Base-by-base conservation (phyloP, 164 flowering plant genomes). In the Berberis vulgaris region DNA sequence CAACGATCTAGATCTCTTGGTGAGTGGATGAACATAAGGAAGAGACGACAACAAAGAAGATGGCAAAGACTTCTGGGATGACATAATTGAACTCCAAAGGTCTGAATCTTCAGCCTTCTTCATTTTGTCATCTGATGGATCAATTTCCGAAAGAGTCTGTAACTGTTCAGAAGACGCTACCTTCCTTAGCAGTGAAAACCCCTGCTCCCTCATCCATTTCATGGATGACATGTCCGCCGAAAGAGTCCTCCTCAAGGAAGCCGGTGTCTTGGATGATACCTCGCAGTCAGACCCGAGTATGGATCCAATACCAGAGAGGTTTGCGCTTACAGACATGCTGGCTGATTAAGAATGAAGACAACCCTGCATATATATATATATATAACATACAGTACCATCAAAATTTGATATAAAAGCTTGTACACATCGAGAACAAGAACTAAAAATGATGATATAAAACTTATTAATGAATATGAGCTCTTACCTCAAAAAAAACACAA, bases 171-270 rank as follows among this genome's bases (percentile, higher is more conserved):
- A 65, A 4, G 83, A 79, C 1, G 77, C 79, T 10, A 66, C 73
- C 74, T 73, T 80, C 64, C 77, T 82, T 62, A 80, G 42, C n/a
- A 75, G 72, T 12, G 75, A 65, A 42, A 76, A 45, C 9, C 77
- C 77, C 54, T 78, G 46, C 50, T 81, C 80, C 1, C 74, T 46
- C 6, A 77, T 54, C 86, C 88, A 87, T 71, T 73, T 73, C 73
- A 74, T 81, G 44, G 89, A 83, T 11, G 88, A 81, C 88, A 83
- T 85, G 61, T 87, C 89, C 0, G 90, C 86, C 0, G 94, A 87
- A 2, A 85, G 75, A 42, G 90, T 83, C 64, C 90, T 68, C 45
- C 87, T 62, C 2, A 87, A 71, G 1, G 89, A 80, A 49, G 65
- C 45, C 39, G 73, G 53, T 45, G 70, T 45, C 41, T 67, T 70